These are phyloP conservation scores for Solanum sparsipilum DNA, from an alignment of 257 asterid genomes.

Conservation along the genomic window DNA sequence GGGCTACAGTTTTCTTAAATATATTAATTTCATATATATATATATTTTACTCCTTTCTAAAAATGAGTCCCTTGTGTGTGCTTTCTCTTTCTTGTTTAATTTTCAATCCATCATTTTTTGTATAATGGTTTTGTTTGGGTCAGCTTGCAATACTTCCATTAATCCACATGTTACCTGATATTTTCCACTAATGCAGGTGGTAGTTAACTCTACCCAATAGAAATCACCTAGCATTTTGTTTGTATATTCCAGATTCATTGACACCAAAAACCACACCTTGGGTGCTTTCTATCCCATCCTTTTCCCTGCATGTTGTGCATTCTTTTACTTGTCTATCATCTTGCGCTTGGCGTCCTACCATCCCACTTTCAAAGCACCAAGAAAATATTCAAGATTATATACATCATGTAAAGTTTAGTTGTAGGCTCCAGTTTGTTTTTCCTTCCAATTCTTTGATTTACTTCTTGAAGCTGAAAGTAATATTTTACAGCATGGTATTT, in stretches of 20 bases:
- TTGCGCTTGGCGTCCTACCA: background rate
- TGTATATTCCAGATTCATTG: background rate
- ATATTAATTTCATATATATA: no score
- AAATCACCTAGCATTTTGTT: background rate
- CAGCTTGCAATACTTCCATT: background rate
- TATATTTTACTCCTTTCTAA: no score
- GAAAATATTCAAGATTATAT: background rate
- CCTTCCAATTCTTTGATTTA: background rate
- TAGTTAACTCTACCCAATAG: background rate
- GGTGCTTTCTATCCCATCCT: background rate
- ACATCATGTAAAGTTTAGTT: background rate
- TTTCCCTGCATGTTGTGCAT: background rate
- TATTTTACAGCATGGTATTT: conserved; percentile 51
- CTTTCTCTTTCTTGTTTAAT: background rate
- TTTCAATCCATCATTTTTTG: background rate
- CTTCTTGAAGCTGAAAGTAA: background rate
- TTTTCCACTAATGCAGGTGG: background rate
- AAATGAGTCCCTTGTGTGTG: background rate
- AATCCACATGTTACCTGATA: background rate
- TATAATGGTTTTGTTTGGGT: background rate
- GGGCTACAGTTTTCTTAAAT: background rate
- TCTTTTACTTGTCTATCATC: background rate
- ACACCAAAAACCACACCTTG: background rate
- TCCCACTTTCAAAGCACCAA: background rate
- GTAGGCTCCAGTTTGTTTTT: background rate